phyloP scores from a whole-genome alignment of 257 asterid genomes.

The Striga asiatica region DNA sequence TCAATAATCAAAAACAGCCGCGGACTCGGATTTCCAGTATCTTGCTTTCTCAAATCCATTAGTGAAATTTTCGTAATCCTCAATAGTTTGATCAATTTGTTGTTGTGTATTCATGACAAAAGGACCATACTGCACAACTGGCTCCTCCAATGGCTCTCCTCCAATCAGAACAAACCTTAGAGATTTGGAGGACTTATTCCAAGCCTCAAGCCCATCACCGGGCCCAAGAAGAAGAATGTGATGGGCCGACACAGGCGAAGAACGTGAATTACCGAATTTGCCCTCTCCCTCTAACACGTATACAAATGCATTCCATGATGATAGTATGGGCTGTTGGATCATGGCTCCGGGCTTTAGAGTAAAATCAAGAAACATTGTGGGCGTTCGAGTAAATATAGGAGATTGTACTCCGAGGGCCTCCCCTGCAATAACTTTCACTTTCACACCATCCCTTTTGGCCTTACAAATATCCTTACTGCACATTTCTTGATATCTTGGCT shows the following conservation, averaged over 20 bases:
- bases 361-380: slow-evolving; percentile 82
- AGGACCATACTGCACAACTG: slow-evolving; percentile 79
- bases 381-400: slow-evolving; percentile 59
- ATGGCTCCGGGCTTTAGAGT: slow-evolving; percentile 56
- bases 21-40: slow-evolving; percentile 65
- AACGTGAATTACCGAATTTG: slow-evolving; percentile 27
- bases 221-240: slow-evolving; percentile 50
- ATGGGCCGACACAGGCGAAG: slow-evolving; percentile 44
- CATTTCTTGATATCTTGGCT: slow-evolving; percentile 84
- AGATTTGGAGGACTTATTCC: slow-evolving; percentile 48
- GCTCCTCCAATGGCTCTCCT: slow-evolving; percentile 78
- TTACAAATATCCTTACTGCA: slow-evolving; percentile 45
- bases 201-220: slow-evolving; percentile 61
- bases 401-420: slow-evolving; percentile 62
- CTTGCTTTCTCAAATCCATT: slow-evolving; percentile 87
- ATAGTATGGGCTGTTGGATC: slow-evolving; percentile 50
- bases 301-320: slow-evolving; percentile 68
- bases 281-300: slow-evolving; percentile 84
- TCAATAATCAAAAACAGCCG: slow-evolving; percentile 25
- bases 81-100: slow-evolving; percentile 61
- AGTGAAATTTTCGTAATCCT: slow-evolving; percentile 52
- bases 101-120: slow-evolving; percentile 81
- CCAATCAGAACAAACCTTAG: slow-evolving; percentile 56
- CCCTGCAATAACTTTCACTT: slow-evolving; percentile 68
- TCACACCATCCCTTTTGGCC: slow-evolving; percentile 51